phyloP scores from a whole-genome alignment of 768 basidiomycete genomes.

The Lepiota venenata region DNA sequence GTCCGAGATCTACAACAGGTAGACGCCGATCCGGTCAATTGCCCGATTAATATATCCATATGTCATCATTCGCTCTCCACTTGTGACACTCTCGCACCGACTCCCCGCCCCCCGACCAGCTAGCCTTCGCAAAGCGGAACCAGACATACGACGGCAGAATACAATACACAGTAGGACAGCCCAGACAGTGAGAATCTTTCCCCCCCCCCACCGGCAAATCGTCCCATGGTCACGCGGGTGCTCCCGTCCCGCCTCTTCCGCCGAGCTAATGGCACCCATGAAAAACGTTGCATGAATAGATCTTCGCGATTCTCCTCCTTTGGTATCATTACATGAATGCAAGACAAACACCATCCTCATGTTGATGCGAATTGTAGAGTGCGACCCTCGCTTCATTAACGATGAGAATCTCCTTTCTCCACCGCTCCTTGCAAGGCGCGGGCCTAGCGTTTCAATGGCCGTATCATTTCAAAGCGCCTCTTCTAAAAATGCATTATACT shows the following conservation, averaged over 20 bases:
- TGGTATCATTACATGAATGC: neutral
- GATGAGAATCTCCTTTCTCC: slow-evolving; percentile 6
- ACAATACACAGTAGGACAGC: neutral
- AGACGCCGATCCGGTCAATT: slow-evolving; percentile 22
- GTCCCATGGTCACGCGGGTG: slow-evolving; percentile 6
- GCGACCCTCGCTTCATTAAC: neutral
- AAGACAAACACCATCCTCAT: slow-evolving; percentile 3
- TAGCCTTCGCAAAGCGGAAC: neutral
- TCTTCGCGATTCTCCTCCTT: neutral
- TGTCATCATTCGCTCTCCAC: slow-evolving; percentile 3
- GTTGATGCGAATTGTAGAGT: neutral
- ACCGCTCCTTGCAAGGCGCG: neutral
- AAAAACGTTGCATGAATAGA: neutral
- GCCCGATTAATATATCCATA: slow-evolving; percentile 12
- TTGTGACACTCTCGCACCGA: slow-evolving; percentile 5
- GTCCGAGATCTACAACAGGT: slow-evolving; percentile 25
- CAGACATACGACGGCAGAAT: neutral
- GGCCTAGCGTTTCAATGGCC: neutral
- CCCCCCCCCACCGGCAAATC: slow-evolving; percentile 2
- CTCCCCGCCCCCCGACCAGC: too few species aligned
- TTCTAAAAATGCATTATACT: slow-evolving; percentile 36
- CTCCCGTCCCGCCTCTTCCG: slow-evolving; percentile 7
- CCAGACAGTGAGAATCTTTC: neutral
- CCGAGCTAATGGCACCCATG: slow-evolving; percentile 1
- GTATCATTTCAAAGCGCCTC: slow-evolving; percentile 15